These are phyloP conservation scores for Podaxis rugospora DNA, from an alignment of 768 basidiomycete species.

Conservation along the genomic window DNA sequence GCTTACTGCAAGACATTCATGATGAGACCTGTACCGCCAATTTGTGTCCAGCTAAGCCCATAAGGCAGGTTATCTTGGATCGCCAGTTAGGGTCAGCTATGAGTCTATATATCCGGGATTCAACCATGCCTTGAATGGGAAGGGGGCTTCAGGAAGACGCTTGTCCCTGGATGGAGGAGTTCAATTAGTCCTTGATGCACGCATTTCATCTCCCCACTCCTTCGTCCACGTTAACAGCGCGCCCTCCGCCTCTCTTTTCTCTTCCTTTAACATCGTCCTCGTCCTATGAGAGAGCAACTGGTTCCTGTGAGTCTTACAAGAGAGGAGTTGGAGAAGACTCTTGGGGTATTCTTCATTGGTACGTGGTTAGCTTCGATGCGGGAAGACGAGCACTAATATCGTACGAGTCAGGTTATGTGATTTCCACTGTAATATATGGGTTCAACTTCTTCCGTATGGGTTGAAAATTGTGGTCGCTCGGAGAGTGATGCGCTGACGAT, in stretches of 20 bases:
- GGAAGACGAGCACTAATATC: neutral
- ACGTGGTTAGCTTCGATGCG: neutral
- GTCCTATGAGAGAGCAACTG: neutral
- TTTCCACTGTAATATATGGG: constrained; percentile 22
- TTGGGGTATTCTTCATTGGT: constrained; percentile 25
- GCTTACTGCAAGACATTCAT: too few species aligned
- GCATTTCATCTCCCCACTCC: neutral
- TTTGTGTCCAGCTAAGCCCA: neutral
- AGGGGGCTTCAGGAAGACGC: neutral
- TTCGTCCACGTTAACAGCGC: neutral
- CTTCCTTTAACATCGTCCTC: neutral
- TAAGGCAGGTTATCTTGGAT: neutral
- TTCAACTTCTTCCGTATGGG: constrained; percentile 27
- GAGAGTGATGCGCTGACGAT: neutral
- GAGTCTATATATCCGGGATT: neutral
- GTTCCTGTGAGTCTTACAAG: constrained; percentile 5
- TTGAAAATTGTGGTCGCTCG: neutral
- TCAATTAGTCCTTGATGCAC: neutral
- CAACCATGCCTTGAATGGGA: neutral
- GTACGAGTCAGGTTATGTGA: constrained; percentile 18
- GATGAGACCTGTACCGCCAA: neutral
- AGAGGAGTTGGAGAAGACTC: constrained; percentile 18
- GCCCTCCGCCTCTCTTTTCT: neutral
- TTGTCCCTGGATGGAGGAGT: neutral
- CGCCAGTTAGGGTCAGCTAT: neutral